A percentile compares a stretch with the other conserved stretches of the same genome.
These are phyloP conservation scores for Cercospora zeae-maydis DNA, from an alignment of 2,329 filamentous ascomycete genomes.

Conservation along the genomic window DNA sequence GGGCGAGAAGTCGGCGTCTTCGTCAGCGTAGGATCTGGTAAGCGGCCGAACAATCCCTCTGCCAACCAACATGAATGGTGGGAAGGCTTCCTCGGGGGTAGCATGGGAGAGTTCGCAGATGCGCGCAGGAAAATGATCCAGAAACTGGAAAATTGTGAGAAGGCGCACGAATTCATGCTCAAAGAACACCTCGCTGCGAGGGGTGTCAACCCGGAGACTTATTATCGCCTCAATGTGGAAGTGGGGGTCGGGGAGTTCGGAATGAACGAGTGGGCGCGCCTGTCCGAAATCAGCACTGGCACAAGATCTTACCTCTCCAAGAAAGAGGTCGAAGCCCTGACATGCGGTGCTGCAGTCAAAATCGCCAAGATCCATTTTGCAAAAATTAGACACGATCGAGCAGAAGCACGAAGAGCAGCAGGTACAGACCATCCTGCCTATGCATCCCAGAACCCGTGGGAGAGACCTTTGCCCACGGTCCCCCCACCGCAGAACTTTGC, in stretches of 20 bases:
- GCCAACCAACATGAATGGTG: constrained; percentile 75
- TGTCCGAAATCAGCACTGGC: constrained; percentile 92
- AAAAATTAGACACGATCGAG: constrained; percentile 62
- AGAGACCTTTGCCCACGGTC: constrained; percentile 33
- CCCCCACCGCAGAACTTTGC: constrained; percentile 40
- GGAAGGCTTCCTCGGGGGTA: constrained; percentile 71
- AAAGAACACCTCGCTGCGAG: constrained; percentile 72
- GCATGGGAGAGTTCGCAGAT: constrained; percentile 78
- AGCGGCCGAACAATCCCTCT: constrained; percentile 69
- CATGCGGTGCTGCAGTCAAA: constrained; percentile 71
- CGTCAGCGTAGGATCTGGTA: constrained; percentile 90
- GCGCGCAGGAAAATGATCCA: constrained; percentile 76
- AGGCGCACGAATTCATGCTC: constrained; percentile 81
- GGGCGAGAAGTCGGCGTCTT: constrained; percentile 90
- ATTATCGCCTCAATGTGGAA: constrained; percentile 95
- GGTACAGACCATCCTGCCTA: constrained; percentile 21
- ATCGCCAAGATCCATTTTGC: constrained; percentile 78
- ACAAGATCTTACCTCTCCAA: constrained; percentile 79
- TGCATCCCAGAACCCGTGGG: constrained; percentile 32
- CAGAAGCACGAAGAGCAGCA: constrained; percentile 39
- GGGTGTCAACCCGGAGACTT: constrained; percentile 76
- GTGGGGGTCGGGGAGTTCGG: constrained; percentile 94
- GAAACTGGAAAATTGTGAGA: constrained; percentile 94
- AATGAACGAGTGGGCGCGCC: constrained; percentile 95
- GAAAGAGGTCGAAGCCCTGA: constrained; percentile 70